phyloP scores from a whole-genome alignment of 352 stramenopile species.

The Phytopythium montanum region DNA sequence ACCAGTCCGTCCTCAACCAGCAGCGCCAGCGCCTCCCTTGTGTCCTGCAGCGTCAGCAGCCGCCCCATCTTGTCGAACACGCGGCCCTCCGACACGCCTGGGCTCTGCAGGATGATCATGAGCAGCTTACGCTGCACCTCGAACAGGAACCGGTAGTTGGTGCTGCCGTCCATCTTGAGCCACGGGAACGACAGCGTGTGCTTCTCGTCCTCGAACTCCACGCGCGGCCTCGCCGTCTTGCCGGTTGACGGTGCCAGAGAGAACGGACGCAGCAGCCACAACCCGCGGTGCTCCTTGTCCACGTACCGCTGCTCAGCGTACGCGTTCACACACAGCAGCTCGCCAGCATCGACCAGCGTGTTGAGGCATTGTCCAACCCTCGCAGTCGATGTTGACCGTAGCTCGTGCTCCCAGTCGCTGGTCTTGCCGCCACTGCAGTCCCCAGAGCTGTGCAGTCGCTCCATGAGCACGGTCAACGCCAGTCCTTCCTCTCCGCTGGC shows the following conservation, averaged over 20 bases:
- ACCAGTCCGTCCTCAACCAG: constrained; percentile 71
- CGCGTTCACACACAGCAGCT: constrained; percentile 61
- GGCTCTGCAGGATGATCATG: constrained; percentile 41
- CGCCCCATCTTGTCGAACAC: constrained; percentile 52
- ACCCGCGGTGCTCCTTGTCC: constrained; percentile 52
- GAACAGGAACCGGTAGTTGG: constrained; percentile 73
- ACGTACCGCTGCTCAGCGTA: constrained; percentile 71
- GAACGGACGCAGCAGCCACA: constrained; percentile 69
- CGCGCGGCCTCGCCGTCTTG: constrained; percentile 21
- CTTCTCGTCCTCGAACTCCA: constrained; percentile 76
- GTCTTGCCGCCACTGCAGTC: background rate
- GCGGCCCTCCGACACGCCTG: constrained; percentile 58
- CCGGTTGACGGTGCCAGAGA: constrained; percentile 33
- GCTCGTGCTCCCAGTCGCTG: background rate
- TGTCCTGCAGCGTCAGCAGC: constrained; percentile 71
- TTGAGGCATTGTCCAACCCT: constrained; percentile 30
- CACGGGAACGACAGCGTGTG: constrained; percentile 74
- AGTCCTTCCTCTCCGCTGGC: constrained; percentile 44
- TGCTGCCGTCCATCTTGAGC: constrained; percentile 79
- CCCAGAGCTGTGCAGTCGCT: constrained; percentile 11
- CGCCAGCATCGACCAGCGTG: constrained; percentile 46
- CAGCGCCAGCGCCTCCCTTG: constrained; percentile 56
- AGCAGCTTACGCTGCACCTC: constrained; percentile 76
- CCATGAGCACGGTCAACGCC: constrained; percentile 24
- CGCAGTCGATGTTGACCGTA: constrained; percentile 8